A percentile compares a stretch with the other conserved stretches of the same genome.
These are phyloP conservation scores for Psilocybe tampanensis DNA, from an alignment of 768 basidiomycete species.

Conservation along the genomic window DNA sequence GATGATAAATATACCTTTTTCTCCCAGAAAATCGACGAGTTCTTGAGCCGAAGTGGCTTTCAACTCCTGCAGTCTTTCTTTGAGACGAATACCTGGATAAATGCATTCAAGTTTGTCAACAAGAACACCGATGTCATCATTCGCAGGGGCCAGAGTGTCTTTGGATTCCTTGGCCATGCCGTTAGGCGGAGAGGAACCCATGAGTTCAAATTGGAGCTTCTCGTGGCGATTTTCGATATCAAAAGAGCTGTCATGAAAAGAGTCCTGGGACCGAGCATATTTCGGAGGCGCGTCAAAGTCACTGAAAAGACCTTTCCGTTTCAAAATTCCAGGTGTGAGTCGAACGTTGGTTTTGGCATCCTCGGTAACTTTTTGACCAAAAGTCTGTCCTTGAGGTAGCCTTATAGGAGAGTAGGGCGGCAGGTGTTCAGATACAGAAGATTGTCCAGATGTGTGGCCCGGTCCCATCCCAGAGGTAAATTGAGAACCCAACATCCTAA, in stretches of 20 bases:
- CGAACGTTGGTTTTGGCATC: not conserved
- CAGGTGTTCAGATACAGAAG: slow-evolving; percentile 5
- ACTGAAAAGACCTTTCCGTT: slow-evolving; percentile 37
- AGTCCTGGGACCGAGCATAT: slow-evolving; percentile 44
- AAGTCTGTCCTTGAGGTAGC: not conserved
- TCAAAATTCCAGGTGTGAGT: slow-evolving; percentile 17
- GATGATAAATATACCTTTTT: slow-evolving; percentile 30
- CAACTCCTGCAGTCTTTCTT: slow-evolving; percentile 38
- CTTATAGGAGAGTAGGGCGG: slow-evolving; percentile 18
- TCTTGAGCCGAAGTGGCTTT: slow-evolving; percentile 39
- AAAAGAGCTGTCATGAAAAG: slow-evolving; percentile 46
- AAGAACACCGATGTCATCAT: slow-evolving; percentile 31
- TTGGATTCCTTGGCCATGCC: not conserved
- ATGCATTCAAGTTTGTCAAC: slow-evolving; percentile 40
- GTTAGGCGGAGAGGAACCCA: slow-evolving; percentile 15
- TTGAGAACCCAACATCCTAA: slow-evolving; percentile 15
- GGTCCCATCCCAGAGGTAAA: slow-evolving; percentile 9
- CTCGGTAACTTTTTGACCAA: not conserved
- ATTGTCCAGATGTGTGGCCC: slow-evolving; percentile 11
- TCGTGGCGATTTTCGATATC: slow-evolving; percentile 42
- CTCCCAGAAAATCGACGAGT: slow-evolving; percentile 41
- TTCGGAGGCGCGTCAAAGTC: slow-evolving; percentile 45
- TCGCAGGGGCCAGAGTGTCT: not conserved
- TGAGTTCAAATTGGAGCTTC: slow-evolving; percentile 26
- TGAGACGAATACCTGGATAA: slow-evolving; percentile 51